Percentiles rank a stretch among this genome's conserved stretches.
Conservation (phyloP, 305 asterid species). For the Fraxinus platypoda region DNA sequence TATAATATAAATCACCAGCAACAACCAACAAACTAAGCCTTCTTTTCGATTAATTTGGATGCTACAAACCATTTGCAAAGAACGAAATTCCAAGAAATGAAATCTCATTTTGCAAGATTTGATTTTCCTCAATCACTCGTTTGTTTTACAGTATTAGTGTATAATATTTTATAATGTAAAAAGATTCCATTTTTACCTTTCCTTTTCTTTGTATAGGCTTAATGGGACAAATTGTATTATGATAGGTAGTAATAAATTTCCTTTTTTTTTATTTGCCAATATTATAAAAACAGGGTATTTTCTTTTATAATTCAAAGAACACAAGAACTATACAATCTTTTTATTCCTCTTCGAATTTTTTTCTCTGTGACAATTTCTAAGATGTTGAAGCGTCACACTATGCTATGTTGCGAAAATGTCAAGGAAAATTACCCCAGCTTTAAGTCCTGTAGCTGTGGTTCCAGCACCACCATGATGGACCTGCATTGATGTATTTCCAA, state of each 20-base stretch:
- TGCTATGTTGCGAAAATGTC: not conserved
- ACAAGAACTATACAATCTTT: not conserved
- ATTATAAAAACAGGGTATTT: not conserved
- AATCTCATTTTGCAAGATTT: not conserved
- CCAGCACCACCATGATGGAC: constrained; percentile 99
- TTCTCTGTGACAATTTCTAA: not conserved
- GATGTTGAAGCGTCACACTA: not conserved
- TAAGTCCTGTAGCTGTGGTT: constrained; percentile 89
- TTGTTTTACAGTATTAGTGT: not conserved
- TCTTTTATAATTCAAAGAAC: not conserved
- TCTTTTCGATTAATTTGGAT: not conserved
- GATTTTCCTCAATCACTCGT: not conserved
- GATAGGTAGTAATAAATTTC: not conserved
- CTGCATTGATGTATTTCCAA: constrained; percentile 36
- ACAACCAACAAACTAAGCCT: not conserved
- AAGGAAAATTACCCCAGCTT: constrained; percentile 71
- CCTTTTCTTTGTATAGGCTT: not conserved
- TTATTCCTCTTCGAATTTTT: not conserved
- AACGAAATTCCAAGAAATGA: not conserved
- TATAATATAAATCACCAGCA: not conserved
- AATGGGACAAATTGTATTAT: not conserved
- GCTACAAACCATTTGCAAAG: not conserved
- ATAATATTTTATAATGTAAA: too few relatives aligned
- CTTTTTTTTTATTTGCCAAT: not conserved
- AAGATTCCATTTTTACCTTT: not conserved